These are phyloP conservation scores for Colletotrichum coccodes DNA, from an alignment of 2,329 filamentous ascomycete genomes.

Conservation along the genomic window DNA sequence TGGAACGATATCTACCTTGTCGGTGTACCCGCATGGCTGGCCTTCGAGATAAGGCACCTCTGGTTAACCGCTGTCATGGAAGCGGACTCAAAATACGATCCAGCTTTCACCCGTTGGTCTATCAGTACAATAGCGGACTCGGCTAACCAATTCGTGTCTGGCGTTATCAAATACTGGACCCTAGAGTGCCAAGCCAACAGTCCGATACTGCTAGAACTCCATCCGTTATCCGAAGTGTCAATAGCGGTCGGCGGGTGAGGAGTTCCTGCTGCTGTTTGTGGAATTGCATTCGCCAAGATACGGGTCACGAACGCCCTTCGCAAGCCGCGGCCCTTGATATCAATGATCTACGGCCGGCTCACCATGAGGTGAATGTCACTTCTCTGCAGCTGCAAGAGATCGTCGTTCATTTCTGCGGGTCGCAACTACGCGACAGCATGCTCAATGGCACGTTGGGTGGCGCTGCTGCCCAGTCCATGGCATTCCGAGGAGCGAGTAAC, in stretches of 20 bases:
- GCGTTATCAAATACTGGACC: background rate
- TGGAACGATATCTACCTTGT: background rate
- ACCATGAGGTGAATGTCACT: background rate
- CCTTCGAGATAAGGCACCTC: slow-evolving; percentile 7
- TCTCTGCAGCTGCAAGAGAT: background rate
- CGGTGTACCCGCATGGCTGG: background rate
- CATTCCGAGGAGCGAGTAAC: background rate
- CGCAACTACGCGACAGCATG: background rate
- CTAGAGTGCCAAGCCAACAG: background rate
- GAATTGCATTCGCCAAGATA: background rate
- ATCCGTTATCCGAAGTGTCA: background rate
- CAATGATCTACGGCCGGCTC: background rate
- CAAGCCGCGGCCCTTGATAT: slow-evolving; percentile 16
- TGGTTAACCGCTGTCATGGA: background rate
- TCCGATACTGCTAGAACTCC: background rate
- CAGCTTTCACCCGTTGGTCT: background rate
- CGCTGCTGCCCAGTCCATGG: background rate
- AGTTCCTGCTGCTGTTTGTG: background rate
- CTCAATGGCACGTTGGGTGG: background rate
- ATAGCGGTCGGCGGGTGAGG: no score
- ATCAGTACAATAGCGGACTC: background rate
- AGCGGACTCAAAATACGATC: background rate
- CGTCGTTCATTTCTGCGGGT: background rate
- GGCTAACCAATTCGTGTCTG: background rate
- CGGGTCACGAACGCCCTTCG: background rate